phyloP scores from a whole-genome alignment of 495 filamentous ascomycete genomes.

The Penicillium roqueforti region DNA sequence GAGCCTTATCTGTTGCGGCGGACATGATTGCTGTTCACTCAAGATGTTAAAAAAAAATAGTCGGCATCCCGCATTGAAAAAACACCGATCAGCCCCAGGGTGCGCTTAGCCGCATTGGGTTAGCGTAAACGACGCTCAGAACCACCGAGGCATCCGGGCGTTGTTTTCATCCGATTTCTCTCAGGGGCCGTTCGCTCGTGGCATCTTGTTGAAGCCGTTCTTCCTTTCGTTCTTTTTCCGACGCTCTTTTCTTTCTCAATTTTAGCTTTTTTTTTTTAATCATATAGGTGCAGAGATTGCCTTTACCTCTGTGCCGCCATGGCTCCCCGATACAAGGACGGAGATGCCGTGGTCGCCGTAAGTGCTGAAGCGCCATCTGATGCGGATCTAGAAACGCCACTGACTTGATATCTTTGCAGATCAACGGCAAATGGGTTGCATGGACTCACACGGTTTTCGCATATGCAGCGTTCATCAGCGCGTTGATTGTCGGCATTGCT shows the following conservation, averaged over 20 bases:
- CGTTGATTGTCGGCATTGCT: slow-evolving; percentile 75
- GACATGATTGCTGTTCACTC: slow-evolving; percentile 55
- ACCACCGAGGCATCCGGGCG: slow-evolving; percentile 24
- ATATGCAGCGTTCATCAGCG: slow-evolving; percentile 88
- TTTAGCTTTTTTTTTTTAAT: slow-evolving; percentile 19
- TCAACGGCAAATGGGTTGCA: slow-evolving; percentile 90
- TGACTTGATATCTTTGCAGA: slow-evolving; percentile 34
- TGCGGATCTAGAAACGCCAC: slow-evolving; percentile 9
- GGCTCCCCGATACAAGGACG: slow-evolving; percentile 85
- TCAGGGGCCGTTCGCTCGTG: slow-evolving; percentile 35
- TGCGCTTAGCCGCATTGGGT: slow-evolving; percentile 19
- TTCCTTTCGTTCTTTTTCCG: slow-evolving; percentile 25
- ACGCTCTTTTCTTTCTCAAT: slow-evolving; percentile 33
- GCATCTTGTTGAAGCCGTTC: slow-evolving; percentile 11
- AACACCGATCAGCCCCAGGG: slow-evolving; percentile 17
- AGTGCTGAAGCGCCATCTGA: slow-evolving; percentile 21
- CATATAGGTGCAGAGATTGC: slow-evolving; percentile 21
- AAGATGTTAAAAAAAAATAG: slow-evolving; percentile 26
- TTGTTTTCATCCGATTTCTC: slow-evolving; percentile 27
- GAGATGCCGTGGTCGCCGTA: slow-evolving; percentile 73
- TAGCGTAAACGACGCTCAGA: slow-evolving; percentile 20
- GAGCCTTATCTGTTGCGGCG: slow-evolving; percentile 83
- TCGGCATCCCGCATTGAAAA: slow-evolving; percentile 38
- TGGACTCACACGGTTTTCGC: slow-evolving; percentile 82
- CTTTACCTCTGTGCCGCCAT: slow-evolving; percentile 46